Conservation (phyloP, 164 flowering plant species). For the Warburgia ugandensis region DNA sequence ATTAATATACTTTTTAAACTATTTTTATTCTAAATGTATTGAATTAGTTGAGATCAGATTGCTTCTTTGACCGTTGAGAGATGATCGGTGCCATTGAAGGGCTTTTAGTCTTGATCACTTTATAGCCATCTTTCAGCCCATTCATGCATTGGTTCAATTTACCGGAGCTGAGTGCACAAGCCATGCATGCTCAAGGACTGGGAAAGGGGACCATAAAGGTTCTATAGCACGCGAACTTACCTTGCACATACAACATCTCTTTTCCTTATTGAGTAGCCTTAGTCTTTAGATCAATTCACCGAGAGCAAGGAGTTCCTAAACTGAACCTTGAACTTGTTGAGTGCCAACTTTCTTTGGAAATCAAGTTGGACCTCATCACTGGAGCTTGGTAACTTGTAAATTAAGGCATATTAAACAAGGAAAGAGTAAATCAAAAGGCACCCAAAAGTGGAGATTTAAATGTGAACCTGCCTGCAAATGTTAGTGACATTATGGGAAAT, state of each 20-base stretch:
- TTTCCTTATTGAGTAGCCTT: slow-evolving; percentile 23
- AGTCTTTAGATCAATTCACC: slow-evolving; percentile 24
- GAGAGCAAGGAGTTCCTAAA: slow-evolving; percentile 37
- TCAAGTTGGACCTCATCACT: slow-evolving; percentile 18
- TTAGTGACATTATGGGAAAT: not conserved
- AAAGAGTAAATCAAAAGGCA: too few relatives aligned
- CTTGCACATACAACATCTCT: slow-evolving; percentile 35
- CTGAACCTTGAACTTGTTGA: slow-evolving; percentile 27
- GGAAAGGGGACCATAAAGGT: too few relatives aligned
- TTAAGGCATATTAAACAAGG: not conserved
- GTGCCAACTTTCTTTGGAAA: slow-evolving; percentile 28
- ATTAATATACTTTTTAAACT: too few relatives aligned
- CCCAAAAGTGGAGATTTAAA: too few relatives aligned
- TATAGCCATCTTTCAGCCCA: slow-evolving; percentile 58
- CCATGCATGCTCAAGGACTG: slow-evolving; percentile 14
- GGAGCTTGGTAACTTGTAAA: slow-evolving; percentile 22
- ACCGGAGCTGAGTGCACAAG: too few relatives aligned
- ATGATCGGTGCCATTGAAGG: slow-evolving; percentile 46
- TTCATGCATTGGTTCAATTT: too few relatives aligned
- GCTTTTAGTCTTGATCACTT: slow-evolving; percentile 46
- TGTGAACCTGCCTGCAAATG: not conserved
- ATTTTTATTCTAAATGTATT: too few relatives aligned
- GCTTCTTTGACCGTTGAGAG: slow-evolving; percentile 44
- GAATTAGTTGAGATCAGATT: slow-evolving; percentile 23
- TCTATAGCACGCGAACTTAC: too few relatives aligned